Evolutionary conservation across 78 protist species (phyloP), one percentile per base, ranked within the genome.

Genomic region (Acrasis kona): DNA sequence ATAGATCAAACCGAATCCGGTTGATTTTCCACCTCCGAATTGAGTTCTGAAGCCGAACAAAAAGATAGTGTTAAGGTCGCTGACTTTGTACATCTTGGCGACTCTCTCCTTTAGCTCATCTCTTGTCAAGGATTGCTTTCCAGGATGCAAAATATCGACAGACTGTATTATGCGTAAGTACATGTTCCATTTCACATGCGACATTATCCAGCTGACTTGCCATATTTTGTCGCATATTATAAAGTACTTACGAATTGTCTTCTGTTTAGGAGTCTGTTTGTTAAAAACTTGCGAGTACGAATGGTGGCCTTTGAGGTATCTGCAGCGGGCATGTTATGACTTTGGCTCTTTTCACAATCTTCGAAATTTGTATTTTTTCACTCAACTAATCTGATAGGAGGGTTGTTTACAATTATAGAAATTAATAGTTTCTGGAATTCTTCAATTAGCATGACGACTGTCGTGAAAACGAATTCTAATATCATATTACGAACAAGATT

Each of bases 1-100:
- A 82, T 95, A 95, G 96, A 95, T 89, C 69, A 92, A 66, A 72
- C 95, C 97, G 68, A 95, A 95, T 76, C 99, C 99, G 27, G 96
- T 90, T 69, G 90, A 78, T 38, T 69, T 73, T 72, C 97, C 97
- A 36, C 99, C 99, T 76, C 99, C 99, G 66, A 95, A 97, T 28
- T 73, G 84, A 12, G 95, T 93, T 39, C 75, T 39, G 93, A 95
- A 84, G 66, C 98, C 98, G 72, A 83, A 96, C 64, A 84, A 31
- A 79, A 85, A 29, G 83, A 97, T 41, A 76, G 69, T 41, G 38
- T 82, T 72, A 31, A 89, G 41, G 36, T 93, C 93, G 36, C 80
- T 78, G n/a, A 77, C 87, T 69, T 91, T 92, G 95, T 94, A 96
- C 84, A 84, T 67, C 83, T 82, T 81, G 27, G 97, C 96, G 73